Evolutionary conservation across 2,329 filamentous ascomycete species (phyloP).

Genomic region (Mycosphaerella arachidis): DNA sequence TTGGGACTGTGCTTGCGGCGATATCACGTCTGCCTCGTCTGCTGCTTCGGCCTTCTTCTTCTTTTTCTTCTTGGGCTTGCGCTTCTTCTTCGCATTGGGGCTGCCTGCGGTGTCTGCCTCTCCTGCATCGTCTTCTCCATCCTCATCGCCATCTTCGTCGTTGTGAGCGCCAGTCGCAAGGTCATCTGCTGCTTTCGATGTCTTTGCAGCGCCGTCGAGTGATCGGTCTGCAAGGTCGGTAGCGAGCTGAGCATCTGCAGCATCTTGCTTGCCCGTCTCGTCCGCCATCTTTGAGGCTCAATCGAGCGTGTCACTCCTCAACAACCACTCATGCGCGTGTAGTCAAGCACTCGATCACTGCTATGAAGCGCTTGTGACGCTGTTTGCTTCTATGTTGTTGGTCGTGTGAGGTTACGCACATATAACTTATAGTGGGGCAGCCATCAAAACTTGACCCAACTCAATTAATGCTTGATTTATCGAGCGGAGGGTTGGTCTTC

Average conservation of each 20-base stretch:
- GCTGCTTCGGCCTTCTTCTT: neutral
- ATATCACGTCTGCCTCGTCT: slow-evolving; percentile 8
- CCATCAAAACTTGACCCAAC: neutral
- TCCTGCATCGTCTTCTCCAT: slow-evolving; percentile 12
- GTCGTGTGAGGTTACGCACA: neutral
- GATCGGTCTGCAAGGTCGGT: slow-evolving; percentile 19
- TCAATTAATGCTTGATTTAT: no score
- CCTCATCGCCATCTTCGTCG: slow-evolving; percentile 22
- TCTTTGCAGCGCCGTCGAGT: slow-evolving; percentile 12
- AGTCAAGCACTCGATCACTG: neutral
- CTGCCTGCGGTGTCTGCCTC: slow-evolving; percentile 9
- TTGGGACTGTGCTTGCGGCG: neutral
- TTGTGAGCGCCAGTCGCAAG: slow-evolving; percentile 9
- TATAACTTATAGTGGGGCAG: neutral
- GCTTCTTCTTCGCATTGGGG: slow-evolving; percentile 22
- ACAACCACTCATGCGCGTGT: neutral
- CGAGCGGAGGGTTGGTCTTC: no score
- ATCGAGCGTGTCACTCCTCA: neutral
- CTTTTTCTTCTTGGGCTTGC: slow-evolving; percentile 26
- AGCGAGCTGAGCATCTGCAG: slow-evolving; percentile 15
- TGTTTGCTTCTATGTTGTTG: neutral
- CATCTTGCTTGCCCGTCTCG: slow-evolving; percentile 7
- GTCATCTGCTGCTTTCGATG: slow-evolving; percentile 18
- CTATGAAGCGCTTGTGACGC: neutral
- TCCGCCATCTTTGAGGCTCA: slow-evolving; percentile 6